These are phyloP conservation scores for Thelonectria rubi DNA, from an alignment of 2,329 filamentous ascomycete species.

Conservation along the genomic window DNA sequence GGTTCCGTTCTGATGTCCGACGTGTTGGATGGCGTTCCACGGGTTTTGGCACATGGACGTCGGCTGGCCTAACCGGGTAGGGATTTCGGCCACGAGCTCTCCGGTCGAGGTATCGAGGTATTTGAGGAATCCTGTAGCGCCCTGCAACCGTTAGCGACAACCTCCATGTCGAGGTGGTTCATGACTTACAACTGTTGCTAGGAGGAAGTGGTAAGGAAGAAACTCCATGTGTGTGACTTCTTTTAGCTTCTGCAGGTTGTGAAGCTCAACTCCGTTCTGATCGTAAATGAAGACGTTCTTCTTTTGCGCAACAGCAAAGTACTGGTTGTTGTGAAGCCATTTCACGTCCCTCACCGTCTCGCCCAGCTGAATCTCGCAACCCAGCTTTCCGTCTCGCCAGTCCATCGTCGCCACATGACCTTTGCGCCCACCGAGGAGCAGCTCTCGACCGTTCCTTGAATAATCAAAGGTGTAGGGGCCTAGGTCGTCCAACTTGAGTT, in stretches of 20 bases:
- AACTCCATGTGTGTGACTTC: conserved; percentile 96
- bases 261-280: conserved; percentile 86
- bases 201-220: conserved; percentile 92
- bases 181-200: conserved; percentile 79
- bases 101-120: conserved; percentile 97
- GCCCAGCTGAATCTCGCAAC: conserved; percentile 88
- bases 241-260: conserved; percentile 88
- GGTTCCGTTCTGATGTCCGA: conserved; percentile 93
- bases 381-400: conserved; percentile 90
- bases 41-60: conserved; percentile 88
- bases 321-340: conserved; percentile 95
- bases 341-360: conserved; percentile 90
- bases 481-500: conserved; percentile 81
- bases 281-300: conserved; percentile 98
- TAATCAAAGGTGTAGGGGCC: conserved; percentile 93
- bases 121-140: conserved; percentile 84
- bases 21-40: conserved; percentile 89
- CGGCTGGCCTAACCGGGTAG: conserved; percentile 84
- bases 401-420: conserved; percentile 97
- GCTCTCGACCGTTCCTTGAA: conserved; percentile 84
- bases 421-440: conserved; percentile 87
- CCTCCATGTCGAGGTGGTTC: fast-evolving
- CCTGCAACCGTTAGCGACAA: conserved; percentile 53
- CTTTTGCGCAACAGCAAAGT: conserved; percentile 95
- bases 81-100: conserved; percentile 84